Conservation (phyloP, 345 rosid genomes). For the Turnera subulata region DNA sequence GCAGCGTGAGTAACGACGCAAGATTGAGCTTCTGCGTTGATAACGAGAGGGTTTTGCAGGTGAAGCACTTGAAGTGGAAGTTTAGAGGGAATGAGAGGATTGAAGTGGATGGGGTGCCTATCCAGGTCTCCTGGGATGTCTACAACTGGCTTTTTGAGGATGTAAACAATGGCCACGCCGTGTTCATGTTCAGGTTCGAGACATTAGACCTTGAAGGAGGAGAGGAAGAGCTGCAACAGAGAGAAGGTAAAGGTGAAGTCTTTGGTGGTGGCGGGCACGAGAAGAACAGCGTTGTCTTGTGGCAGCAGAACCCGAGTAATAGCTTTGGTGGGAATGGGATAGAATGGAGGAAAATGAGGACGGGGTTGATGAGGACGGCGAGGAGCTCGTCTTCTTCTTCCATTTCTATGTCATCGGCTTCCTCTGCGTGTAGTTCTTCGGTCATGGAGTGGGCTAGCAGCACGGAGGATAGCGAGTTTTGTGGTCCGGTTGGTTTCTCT, state of each 20-base stretch:
- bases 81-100: conserved; percentile 83
- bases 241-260: not conserved
- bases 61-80: conserved; percentile 85
- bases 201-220: conserved; percentile 28
- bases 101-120: conserved; percentile 62
- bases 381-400: conserved; percentile 78
- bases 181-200: conserved; percentile 87
- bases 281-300: conserved; percentile 23
- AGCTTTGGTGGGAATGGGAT: conserved; percentile 50
- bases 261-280: conserved; percentile 1
- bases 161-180: conserved; percentile 47
- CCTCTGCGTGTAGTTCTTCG: conserved; percentile 75
- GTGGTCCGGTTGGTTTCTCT: conserved; percentile 63
- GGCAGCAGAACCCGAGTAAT: conserved; percentile 36
- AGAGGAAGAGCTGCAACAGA: conserved; percentile 13
- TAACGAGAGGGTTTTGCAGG: conserved; percentile 47
- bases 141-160: conserved; percentile 82
- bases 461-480: conserved; percentile 52
- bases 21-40: conserved; percentile 61
- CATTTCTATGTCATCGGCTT: conserved; percentile 78
- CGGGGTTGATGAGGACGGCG: conserved; percentile 50
- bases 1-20: conserved; percentile 52
- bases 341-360: conserved; percentile 83
- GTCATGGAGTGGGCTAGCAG: conserved; percentile 95
- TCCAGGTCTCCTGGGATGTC: conserved; percentile 93